Base-by-base conservation (phyloP, 2,329 filamentous ascomycete genomes). In the Spiromastix sp. region DNA sequence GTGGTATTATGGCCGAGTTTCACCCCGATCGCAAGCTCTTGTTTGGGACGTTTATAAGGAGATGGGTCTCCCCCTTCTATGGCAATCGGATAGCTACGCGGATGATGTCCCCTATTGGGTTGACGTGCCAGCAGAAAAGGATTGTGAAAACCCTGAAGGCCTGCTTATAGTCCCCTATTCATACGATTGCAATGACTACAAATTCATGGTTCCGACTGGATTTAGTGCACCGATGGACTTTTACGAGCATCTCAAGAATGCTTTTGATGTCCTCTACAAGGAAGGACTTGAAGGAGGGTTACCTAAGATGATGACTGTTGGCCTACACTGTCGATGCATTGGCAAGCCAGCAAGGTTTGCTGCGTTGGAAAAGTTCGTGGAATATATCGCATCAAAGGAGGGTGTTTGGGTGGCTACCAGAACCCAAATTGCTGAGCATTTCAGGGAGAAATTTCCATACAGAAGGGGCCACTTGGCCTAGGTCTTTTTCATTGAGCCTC, bases 271-370 rank as follows among this genome's bases (percentile, higher is more conserved):
- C 5, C 46, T 72, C 18, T 71, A 71, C 38, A 66, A 66, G 27
- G 68, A 71, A 41, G 68, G 68, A 0, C 47, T 57, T 34, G 57
- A 57, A 8, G n/a, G n/a, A n/a, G 68, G 68, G 1, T 50, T 50
- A 42, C 67, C 67, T 3, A 71, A 70, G 53, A 74, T 73, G 69
- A 72, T 73, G 70, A 72, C 70, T 0, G 60, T 73, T 13, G 68
- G 65, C 2, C 47, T 72, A 17, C 69, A 72, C 46, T 71, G 67
- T 42, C 60, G 68, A 5, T 67, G 69, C 36, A 63, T 68, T 26
- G 70, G 70, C 1, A 60, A 66, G 19, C 70, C 70, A 1, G 70
- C 66, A 4, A 55, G 70, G 2, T 67, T 68, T 40, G 60, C 56
- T 27, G 70, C 69, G 2, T 44, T 74, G 27, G 63, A 72, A 38